Base-by-base conservation (phyloP, 202 grass and related monocot species). In the Setaria italica region DNA sequence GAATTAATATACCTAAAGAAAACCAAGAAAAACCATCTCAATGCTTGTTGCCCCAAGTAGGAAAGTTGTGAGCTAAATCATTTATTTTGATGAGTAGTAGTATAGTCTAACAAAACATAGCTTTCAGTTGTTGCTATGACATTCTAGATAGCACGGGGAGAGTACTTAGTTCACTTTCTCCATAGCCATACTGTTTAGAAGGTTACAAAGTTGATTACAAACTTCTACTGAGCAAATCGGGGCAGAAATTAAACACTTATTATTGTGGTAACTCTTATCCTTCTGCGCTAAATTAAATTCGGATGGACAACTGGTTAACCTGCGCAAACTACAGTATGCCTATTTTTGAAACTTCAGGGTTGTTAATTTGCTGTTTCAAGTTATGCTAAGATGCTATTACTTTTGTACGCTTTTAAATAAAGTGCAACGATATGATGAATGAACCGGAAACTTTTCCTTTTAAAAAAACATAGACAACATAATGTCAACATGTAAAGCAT, bases 71-170 rank as follows among this genome's bases (percentile, higher is more conserved):
- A 48, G 37, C 20, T 37, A 47, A 62, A 66, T 55, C 64, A 37
- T 85, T 30, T 67, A 43, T 50, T 71, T 77, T 43, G 21, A 9
- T 48, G 41, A 67, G 42, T 12, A 58, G 32, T 82, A 77, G 9
- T 63, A 35, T 62, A 74, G 57, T 73, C 32, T 79, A 83, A 56
- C 77, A 37, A 48, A 67, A 75, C 48, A 59, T 30, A 81, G 16
- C 73, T 49, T 67, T 82, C 21, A 53, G 32, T 76, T 70, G 47
- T 55, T 19, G 42, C 13, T n/a, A 25, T 42, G 41, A 43, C 68
- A 39, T 60, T 64, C 56, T 51, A 68, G 30, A 43, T 78, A 67
- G 10, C 9, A 42, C 11, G 50, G 6, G 41, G 34, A 20, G 32
- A 43, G 13, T 62, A n/a, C 34, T 74, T 45, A 11, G 33, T 53